phyloP scores from a whole-genome alignment of 805 yeast species.

The Saccharomycopsis microspora region DNA sequence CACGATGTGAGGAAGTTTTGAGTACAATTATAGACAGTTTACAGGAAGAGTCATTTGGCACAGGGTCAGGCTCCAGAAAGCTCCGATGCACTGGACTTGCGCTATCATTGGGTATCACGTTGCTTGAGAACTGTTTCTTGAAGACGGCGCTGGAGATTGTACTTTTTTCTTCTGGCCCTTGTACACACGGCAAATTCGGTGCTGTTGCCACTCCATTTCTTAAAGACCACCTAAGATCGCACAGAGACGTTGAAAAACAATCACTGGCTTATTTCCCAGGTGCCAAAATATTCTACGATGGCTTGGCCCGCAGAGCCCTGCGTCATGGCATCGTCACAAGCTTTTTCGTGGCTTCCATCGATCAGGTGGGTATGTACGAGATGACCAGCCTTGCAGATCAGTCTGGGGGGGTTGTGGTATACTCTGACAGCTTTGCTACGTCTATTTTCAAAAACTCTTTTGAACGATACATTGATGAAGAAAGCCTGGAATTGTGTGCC shows the following conservation, averaged over 20 bases:
- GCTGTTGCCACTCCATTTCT: constrained; percentile 41
- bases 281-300: constrained; percentile 36
- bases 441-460: constrained; percentile 60
- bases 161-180: constrained; percentile 51
- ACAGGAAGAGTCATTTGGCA: constrained; percentile 37
- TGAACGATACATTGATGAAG: constrained; percentile 31
- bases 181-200: constrained; percentile 53
- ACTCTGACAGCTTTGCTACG: constrained; percentile 55
- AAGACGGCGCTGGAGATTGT: constrained; percentile 44
- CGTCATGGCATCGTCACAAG: constrained; percentile 43
- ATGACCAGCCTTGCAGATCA: constrained; percentile 47
- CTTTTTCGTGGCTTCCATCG: constrained; percentile 54
- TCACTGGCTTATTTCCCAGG: constrained; percentile 20
- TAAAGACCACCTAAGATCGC: constrained; percentile 57
- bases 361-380: constrained; percentile 56
- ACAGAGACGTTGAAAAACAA: constrained; percentile 37
- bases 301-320: constrained; percentile 36
- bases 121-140: constrained; percentile 28
- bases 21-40: constrained; percentile 37
- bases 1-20: constrained; percentile 39
- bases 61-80: constrained; percentile 32
- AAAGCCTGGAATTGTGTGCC: not conserved
- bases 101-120: constrained; percentile 32
- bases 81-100: constrained; percentile 53
- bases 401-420: constrained; percentile 54